A percentile compares a stretch with the other conserved stretches of the same genome.
Conservation (phyloP, 352 stramenopile species). For the Blastocystis sp. region DNA sequence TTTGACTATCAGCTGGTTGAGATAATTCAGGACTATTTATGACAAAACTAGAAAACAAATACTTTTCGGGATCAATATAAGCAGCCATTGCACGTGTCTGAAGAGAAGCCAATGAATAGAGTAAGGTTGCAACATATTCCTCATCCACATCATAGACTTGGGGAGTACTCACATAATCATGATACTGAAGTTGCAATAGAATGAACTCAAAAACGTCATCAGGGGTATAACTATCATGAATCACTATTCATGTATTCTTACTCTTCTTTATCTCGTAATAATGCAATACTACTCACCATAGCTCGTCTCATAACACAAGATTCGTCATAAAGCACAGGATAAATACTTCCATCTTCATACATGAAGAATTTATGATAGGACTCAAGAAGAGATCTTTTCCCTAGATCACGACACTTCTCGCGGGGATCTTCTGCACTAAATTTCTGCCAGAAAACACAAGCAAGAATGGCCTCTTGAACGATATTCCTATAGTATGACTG, state of each 20-base stretch:
- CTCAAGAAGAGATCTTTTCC: background rate
- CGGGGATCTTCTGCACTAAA: background rate
- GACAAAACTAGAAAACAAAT: background rate
- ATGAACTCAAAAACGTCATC: constrained; percentile 9
- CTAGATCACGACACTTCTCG: background rate
- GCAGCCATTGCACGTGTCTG: background rate
- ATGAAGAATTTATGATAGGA: background rate
- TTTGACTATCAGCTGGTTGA: background rate
- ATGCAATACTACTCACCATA: constrained; percentile 1
- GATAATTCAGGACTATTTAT: background rate
- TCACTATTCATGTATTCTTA: background rate
- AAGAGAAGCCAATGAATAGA: background rate
- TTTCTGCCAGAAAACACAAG: background rate
- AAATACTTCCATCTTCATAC: constrained; percentile 5
- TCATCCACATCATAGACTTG: constrained; percentile 15
- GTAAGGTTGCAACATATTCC: constrained; percentile 2
- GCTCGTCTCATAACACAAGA: background rate
- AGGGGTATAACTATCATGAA: background rate
- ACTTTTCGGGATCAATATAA: background rate
- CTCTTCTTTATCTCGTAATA: constrained; percentile 25
- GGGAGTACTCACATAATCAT: constrained; percentile 3
- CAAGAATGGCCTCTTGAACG: background rate
- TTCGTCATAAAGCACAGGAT: constrained; percentile 16
- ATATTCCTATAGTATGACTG: background rate
- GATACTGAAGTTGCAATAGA: background rate